These are phyloP conservation scores for Ophidiomyces ophidiicola DNA, from an alignment of 2,329 filamentous ascomycete genomes.

Conservation along the genomic window DNA sequence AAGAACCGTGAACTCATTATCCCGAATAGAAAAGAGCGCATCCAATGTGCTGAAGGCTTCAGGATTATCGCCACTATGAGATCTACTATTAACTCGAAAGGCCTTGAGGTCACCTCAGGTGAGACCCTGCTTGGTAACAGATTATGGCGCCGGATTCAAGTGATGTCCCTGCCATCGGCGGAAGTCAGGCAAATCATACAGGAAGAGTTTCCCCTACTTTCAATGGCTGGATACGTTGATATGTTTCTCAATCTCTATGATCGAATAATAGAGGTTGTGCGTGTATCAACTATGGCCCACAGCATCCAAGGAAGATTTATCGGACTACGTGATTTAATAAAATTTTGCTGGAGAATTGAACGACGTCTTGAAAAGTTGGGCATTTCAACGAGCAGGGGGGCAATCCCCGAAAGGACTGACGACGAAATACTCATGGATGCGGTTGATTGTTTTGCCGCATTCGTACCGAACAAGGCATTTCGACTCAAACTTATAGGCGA, in stretches of 20 bases:
- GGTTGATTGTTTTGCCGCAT: conserved; percentile 81
- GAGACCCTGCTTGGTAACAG: conserved; percentile 64
- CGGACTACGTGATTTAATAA: conserved; percentile 69
- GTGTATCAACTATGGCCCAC: conserved; percentile 28
- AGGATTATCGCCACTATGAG: conserved; percentile 85
- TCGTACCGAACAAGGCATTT: conserved; percentile 54
- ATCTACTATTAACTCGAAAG: conserved; percentile 51
- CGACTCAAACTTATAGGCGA: conserved; percentile 43
- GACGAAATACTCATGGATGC: conserved; percentile 90
- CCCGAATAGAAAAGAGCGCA: conserved; percentile 72
- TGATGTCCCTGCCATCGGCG: conserved; percentile 50
- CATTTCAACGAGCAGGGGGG: conserved; percentile 54
- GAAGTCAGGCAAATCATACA: conserved; percentile 67
- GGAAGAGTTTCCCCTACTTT: conserved; percentile 56
- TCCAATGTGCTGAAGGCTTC: conserved; percentile 74
- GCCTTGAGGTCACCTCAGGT: conserved; percentile 58
- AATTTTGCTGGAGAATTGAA: conserved; percentile 73
- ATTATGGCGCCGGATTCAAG: conserved; percentile 69
- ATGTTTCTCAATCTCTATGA: conserved; percentile 47
- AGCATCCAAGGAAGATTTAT: conserved; percentile 43
- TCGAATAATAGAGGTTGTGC: conserved; percentile 30
- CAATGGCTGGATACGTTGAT: conserved; percentile 38
- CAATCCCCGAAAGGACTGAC: conserved; percentile 56
- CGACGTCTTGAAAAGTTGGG: conserved; percentile 48
- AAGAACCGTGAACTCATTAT: conserved; percentile 86